Evolutionary conservation across 1,139 yeast genomes (phyloP).

Genomic region (Diutina siamensis): DNA sequence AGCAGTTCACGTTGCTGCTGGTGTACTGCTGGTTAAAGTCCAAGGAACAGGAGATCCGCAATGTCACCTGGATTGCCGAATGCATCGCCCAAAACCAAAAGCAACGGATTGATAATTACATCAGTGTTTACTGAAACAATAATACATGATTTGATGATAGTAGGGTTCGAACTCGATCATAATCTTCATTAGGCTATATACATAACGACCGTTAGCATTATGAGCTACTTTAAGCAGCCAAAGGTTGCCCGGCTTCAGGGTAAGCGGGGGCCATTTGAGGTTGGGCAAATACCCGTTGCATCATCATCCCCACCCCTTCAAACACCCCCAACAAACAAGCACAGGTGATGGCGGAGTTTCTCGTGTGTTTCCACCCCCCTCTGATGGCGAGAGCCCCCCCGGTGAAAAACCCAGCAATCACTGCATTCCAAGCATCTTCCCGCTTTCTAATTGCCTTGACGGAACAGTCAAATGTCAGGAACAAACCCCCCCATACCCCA

Average conservation of each 20-base stretch:
- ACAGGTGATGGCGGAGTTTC: conserved; percentile 96
- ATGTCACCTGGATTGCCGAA: conserved; percentile 97
- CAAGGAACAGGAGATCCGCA: conserved; percentile 92
- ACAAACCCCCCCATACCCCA: conserved; percentile 99
- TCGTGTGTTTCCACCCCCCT: conserved; percentile 97
- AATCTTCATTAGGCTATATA: not conserved
- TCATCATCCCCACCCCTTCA: conserved; percentile 97
- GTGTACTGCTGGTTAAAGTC: conserved; percentile 96
- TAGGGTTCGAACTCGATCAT: too few relatives aligned
- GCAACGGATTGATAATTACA: conserved; percentile 68
- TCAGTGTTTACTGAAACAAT: conserved; percentile 44
- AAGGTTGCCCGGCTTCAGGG: conserved; percentile 5
- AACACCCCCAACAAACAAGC: conserved; percentile 93
- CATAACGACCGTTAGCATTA: too few relatives aligned
- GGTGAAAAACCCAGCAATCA: conserved; percentile 94
- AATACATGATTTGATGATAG: not conserved
- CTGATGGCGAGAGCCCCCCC: conserved; percentile 98
- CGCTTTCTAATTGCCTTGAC: conserved; percentile 93
- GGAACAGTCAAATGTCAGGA: conserved; percentile 90
- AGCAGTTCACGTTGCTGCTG: conserved; percentile 84
- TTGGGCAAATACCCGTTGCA: conserved; percentile 75
- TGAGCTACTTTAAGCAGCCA: not conserved
- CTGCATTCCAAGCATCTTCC: conserved; percentile 98
- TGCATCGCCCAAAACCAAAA: conserved; percentile 87
- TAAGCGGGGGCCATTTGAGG: conserved; percentile 6